Percentiles rank a stretch among this genome's conserved stretches.
phyloP scores from a whole-genome alignment of 768 basidiomycete genomes.

The Mrakia gelida region DNA sequence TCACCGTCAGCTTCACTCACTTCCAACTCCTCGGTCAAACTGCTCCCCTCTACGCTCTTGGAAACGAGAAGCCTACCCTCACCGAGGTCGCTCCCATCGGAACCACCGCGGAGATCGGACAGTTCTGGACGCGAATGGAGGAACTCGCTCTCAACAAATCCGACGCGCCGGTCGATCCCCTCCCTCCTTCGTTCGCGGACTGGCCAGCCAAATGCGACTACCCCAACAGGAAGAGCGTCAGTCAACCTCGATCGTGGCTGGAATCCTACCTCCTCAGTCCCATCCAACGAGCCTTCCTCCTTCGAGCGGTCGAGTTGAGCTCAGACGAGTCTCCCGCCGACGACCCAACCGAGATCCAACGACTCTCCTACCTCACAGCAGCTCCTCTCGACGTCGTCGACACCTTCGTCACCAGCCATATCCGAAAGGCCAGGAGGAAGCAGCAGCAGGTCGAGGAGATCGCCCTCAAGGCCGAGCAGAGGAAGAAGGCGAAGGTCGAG shows the following conservation, averaged over 20 bases:
- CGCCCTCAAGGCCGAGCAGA: neutral
- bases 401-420: neutral
- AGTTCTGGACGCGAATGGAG: constrained; percentile 7
- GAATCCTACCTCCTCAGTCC: neutral
- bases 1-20: constrained; percentile 15
- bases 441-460: neutral
- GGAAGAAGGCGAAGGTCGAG: constrained; percentile 1
- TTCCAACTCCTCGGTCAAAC: neutral
- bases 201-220: constrained; percentile 12
- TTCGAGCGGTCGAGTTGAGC: neutral
- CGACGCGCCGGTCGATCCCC: neutral
- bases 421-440: neutral
- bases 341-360: neutral
- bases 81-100: neutral
- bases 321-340: neutral
- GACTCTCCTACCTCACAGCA: constrained; percentile 12
- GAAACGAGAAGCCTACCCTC: neutral
- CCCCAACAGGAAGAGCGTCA: neutral
- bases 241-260: neutral
- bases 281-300: constrained; percentile 16
- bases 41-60: constrained; percentile 13
- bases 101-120: neutral
- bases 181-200: neutral
- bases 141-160: neutral
- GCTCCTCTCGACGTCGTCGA: neutral